Conservation (phyloP, 352 stramenopile genomes). For the Saprolegnia parasitica region DNA sequence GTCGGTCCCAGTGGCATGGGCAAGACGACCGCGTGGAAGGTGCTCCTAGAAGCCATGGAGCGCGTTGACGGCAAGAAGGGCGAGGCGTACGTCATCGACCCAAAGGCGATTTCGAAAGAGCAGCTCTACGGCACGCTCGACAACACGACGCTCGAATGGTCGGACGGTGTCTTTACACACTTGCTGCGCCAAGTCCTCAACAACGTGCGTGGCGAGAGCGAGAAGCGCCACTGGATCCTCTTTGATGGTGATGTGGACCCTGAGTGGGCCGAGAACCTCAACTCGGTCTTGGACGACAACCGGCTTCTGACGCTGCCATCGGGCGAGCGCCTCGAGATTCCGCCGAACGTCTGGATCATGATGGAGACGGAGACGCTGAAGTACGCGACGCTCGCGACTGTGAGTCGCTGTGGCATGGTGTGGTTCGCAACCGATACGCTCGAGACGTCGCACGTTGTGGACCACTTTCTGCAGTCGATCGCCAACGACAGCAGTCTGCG, state of each 20-base stretch:
- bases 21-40: conserved; percentile 94
- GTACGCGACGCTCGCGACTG: conserved; percentile 98
- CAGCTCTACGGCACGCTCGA: conserved; percentile 98
- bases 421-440: conserved; percentile 98
- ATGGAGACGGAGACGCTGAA: conserved; percentile 99
- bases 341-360: conserved; percentile 99
- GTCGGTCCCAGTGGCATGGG: conserved; percentile 96
- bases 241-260: conserved; percentile 99
- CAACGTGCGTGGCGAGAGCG: conserved; percentile 96
- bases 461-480: conserved; percentile 77
- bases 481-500: conserved; percentile 54
- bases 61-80: conserved; percentile 94
- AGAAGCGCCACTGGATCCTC: conserved; percentile 97
- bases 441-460: conserved; percentile 87
- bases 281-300: conserved; percentile 99
- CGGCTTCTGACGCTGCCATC: conserved; percentile 98
- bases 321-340: conserved; percentile 97
- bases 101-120: conserved; percentile 98
- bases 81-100: conserved; percentile 98
- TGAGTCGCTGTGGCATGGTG: conserved; percentile 99
- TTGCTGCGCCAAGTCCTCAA: conserved; percentile 95
- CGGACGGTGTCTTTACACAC: conserved; percentile 98
- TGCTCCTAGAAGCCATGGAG: conserved; percentile 93
- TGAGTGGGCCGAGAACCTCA: conserved; percentile 99
- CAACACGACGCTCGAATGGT: conserved; percentile 99